Evolutionary conservation across 2,329 filamentous ascomycete genomes (phyloP).

Genomic region (Didymella exigua): DNA sequence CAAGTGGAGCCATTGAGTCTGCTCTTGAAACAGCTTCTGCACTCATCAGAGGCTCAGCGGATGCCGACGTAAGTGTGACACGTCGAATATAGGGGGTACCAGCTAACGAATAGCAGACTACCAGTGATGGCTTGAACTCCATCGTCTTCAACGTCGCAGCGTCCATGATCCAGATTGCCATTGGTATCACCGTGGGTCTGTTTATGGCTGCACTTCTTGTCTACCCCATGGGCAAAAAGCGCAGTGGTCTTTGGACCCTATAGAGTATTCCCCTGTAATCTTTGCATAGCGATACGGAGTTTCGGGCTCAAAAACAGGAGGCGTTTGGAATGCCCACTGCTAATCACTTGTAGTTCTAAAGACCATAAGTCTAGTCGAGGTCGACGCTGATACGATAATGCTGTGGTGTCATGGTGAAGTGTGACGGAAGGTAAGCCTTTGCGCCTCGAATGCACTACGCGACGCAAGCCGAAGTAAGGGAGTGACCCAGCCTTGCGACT

Average conservation of each 20-base stretch:
- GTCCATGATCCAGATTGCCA: constrained; percentile 57
- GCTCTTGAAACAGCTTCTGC: constrained; percentile 37
- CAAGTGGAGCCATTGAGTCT: constrained; percentile 38
- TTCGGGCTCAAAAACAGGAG: constrained; percentile 16
- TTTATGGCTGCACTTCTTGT: constrained; percentile 57
- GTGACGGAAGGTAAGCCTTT: constrained; percentile 13
- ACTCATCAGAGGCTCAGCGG: constrained; percentile 29
- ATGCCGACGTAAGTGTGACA: constrained; percentile 22
- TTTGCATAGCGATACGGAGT: constrained; percentile 30
- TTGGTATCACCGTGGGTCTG: constrained; percentile 58
- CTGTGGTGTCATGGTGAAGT: constrained; percentile 18
- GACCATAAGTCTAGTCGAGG: constrained; percentile 10
- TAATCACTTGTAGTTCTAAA: constrained; percentile 28
- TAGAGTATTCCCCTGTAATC: constrained; percentile 30
- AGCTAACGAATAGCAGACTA: constrained; percentile 21
- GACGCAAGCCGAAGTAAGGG: not conserved
- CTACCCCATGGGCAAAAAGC: constrained; percentile 57
- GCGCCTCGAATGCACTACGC: not conserved
- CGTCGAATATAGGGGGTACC: not conserved
- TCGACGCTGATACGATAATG: not conserved
- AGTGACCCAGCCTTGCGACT: not conserved
- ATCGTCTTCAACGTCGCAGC: constrained; percentile 53
- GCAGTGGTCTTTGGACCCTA: constrained; percentile 47
- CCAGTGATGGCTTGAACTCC: constrained; percentile 29
- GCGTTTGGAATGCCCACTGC: constrained; percentile 11